Conservation (phyloP, 768 basidiomycete genomes). For the Tricholoma hemisulphureum region DNA sequence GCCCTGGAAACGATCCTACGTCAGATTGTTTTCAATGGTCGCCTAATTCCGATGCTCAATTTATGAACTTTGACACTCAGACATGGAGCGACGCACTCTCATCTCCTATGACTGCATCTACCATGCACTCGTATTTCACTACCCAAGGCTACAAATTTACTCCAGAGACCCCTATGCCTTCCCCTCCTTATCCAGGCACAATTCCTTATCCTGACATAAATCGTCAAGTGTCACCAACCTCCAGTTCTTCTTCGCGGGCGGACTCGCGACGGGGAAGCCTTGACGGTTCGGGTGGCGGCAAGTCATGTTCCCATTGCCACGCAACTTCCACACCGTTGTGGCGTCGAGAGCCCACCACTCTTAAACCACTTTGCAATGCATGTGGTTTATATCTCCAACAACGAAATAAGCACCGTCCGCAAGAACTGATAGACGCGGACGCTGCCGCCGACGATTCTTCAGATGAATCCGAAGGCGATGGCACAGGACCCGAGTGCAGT, state of each 20-base stretch:
- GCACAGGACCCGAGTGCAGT: conserved; percentile 45
- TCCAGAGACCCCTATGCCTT: conserved; percentile 31
- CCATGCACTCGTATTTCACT: conserved; percentile 8
- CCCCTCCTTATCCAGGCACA: conserved; percentile 24
- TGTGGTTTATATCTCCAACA: conserved; percentile 50
- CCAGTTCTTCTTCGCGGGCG: conserved; percentile 21
- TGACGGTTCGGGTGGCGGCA: conserved; percentile 30
- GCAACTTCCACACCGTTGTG: conserved; percentile 49
- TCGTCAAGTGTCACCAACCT: conserved; percentile 19
- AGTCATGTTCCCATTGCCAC: conserved; percentile 46
- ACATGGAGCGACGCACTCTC: conserved; percentile 28
- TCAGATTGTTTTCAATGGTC: conserved; percentile 23
- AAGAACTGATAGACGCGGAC: conserved; percentile 50
- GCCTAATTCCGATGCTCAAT: conserved; percentile 21
- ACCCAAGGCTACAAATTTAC: conserved; percentile 28
- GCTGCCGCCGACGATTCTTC: conserved; percentile 39
- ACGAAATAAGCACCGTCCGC: conserved; percentile 45
- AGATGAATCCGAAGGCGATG: conserved; percentile 40
- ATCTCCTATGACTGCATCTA: conserved; percentile 24
- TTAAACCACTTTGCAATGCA: conserved; percentile 47
- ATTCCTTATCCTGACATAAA: conserved; percentile 16
- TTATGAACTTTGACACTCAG: conserved; percentile 25
- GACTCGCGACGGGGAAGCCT: conserved; percentile 28
- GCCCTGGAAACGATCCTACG: conserved; percentile 10
- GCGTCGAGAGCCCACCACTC: conserved; percentile 45